These are phyloP conservation scores for Aquilaria agallochum DNA, from an alignment of 441 rosid genomes.

Conservation along the genomic window DNA sequence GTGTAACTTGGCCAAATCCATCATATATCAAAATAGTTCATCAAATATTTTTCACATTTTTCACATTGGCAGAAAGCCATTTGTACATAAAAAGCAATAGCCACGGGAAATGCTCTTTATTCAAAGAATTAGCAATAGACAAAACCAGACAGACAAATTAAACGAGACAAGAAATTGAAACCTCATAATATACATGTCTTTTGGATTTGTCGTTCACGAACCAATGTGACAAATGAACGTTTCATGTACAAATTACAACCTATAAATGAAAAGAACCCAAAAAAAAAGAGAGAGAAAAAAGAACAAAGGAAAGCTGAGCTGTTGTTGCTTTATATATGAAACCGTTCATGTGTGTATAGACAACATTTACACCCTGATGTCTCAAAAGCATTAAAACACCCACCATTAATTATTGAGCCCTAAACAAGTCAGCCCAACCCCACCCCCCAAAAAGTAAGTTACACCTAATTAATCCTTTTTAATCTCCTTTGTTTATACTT, in stretches of 20 bases:
- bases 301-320: constrained; percentile 13
- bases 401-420: constrained; percentile 11
- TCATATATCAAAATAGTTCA: no score
- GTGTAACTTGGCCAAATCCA: no score
- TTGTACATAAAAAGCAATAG: no score
- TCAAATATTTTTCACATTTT: no score
- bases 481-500: constrained; percentile 3
- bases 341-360: constrained; percentile 33
- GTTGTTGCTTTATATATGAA: constrained; percentile 16
- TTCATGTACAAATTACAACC: neutral
- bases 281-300: neutral
- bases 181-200: no score
- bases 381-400: constrained; percentile 18
- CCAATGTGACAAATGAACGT: neutral
- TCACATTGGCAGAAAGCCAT: no score
- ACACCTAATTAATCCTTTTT: constrained; percentile 8
- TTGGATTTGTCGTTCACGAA: no score
- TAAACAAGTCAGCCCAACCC: constrained; percentile 1
- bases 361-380: constrained; percentile 33
- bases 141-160: no score
- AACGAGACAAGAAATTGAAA: no score
- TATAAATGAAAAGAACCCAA: neutral
- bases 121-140: no score
- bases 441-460: constrained; percentile 7
- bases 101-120: no score